phyloP scores from a whole-genome alignment of 2,329 filamentous ascomycete genomes.

The Truncatella angustata region DNA sequence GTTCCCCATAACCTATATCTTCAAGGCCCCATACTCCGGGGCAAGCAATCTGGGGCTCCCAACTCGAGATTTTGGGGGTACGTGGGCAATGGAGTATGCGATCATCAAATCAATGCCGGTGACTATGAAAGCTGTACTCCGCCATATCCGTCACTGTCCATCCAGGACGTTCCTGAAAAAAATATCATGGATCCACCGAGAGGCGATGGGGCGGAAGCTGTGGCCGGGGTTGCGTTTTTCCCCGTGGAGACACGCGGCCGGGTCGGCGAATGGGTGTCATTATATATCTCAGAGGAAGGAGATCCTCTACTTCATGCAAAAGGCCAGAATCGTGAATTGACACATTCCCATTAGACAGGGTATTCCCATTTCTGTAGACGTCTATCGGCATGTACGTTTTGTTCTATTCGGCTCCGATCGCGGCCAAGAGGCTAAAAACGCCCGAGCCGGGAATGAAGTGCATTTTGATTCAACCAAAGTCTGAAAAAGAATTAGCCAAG shows the following conservation, averaged over 20 bases:
- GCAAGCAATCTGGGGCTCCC: conserved; percentile 7
- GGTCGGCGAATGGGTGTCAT: background rate
- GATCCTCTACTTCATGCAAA: background rate
- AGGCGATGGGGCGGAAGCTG: background rate
- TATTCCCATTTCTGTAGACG: background rate
- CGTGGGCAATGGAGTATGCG: background rate
- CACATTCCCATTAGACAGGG: background rate
- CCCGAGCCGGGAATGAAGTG: background rate
- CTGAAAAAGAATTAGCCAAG: no score
- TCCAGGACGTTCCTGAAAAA: background rate
- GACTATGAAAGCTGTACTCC: background rate
- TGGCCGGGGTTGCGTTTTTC: conserved; percentile 9
- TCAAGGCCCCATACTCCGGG: conserved; percentile 5
- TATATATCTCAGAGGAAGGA: background rate
- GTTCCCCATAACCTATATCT: conserved; percentile 5
- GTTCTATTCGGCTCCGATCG: background rate
- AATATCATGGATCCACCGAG: background rate
- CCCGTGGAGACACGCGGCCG: conserved; percentile 4
- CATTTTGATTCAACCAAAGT: no score
- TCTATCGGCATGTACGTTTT: background rate
- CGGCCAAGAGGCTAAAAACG: background rate
- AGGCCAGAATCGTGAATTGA: background rate
- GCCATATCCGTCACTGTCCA: background rate
- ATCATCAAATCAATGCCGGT: background rate
- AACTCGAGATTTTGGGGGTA: background rate